Base-by-base conservation (phyloP, 2,329 filamentous ascomycete species). In the Paecilomyces dactylethromorphus region DNA sequence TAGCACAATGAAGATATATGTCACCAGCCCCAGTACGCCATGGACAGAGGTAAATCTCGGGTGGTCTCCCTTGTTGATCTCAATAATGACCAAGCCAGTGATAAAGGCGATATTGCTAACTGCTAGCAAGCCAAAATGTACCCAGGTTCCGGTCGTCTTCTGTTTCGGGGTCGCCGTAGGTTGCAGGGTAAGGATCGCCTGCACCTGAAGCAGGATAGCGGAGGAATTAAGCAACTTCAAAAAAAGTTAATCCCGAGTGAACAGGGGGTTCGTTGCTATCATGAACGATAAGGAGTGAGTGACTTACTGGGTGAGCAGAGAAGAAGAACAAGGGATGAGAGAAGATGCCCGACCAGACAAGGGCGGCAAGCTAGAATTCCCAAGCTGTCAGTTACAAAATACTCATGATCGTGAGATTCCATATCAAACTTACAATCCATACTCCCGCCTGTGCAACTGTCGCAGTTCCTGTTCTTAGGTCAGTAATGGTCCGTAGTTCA, bases 101-200 rank as follows among this genome's bases (percentile, higher is more conserved):
- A 79, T 63, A 56, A 79, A 76, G n/a, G 66, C 63, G 15, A 71
- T 52, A 26, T 73, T 62, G 10, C 84, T 76, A 56, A 90, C 76
- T 50, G 86, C 85, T 53, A 90, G 66, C 64, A 97, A 79, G 12
- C 78, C 75, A 24, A 86, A 87, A 75, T 99, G 93, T 53, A 84
- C 72, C 65, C 79, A 75, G 18, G 86, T 84, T 52, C 85, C 86
- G 29, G 78, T 65, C 45, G 75, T 75, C 76, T 97, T 97, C 76
- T 96, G 90, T 15, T 80, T 74, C 1, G 87, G 79, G 0, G 90
- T 90, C 66, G 89, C 84, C 0, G 93, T 96, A 1, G 93, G 94
- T 74, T 99, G 94, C 35, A 97, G 83, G 65, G 94, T 79, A 56
- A 97, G 85, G 64, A 92, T 85, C 58, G 88, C 88, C 79, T 97